These are phyloP conservation scores for Lentinula sp. DNA, from an alignment of 768 basidiomycete genomes.

Conservation along the genomic window DNA sequence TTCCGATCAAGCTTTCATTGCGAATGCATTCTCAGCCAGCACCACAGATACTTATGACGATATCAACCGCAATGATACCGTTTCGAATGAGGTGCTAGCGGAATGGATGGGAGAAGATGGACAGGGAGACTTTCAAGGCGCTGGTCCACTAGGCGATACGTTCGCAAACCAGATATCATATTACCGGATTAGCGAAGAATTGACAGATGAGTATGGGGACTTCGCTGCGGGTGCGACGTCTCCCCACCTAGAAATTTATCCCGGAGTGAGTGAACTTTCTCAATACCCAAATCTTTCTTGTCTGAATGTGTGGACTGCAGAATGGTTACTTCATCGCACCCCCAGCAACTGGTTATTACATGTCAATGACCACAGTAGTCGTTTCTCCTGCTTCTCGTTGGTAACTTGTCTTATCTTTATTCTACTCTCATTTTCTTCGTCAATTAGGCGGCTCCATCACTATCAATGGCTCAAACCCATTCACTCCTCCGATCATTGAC, in stretches of 20 bases:
- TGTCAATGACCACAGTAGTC: constrained; percentile 7
- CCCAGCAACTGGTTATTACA: constrained; percentile 11
- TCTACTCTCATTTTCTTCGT: neutral
- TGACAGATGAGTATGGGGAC: neutral
- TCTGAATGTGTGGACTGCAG: neutral
- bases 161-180: constrained; percentile 3
- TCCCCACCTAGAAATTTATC: constrained; percentile 1
- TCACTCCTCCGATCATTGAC: constrained; percentile 21
- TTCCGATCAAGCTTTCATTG: neutral
- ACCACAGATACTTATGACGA: neutral
- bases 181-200: neutral
- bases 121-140: neutral
- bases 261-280: neutral
- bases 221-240: neutral
- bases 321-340: constrained; percentile 7
- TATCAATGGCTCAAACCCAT: constrained; percentile 20
- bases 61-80: constrained; percentile 2
- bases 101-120: neutral
- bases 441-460: constrained; percentile 19
- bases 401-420: neutral
- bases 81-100: neutral
- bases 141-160: constrained; percentile 1
- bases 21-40: neutral
- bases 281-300: neutral
- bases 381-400: constrained; percentile 11